These are phyloP conservation scores for Austropuccinia psidii DNA, from an alignment of 1,284 basidiomycete species.

Conservation along the genomic window DNA sequence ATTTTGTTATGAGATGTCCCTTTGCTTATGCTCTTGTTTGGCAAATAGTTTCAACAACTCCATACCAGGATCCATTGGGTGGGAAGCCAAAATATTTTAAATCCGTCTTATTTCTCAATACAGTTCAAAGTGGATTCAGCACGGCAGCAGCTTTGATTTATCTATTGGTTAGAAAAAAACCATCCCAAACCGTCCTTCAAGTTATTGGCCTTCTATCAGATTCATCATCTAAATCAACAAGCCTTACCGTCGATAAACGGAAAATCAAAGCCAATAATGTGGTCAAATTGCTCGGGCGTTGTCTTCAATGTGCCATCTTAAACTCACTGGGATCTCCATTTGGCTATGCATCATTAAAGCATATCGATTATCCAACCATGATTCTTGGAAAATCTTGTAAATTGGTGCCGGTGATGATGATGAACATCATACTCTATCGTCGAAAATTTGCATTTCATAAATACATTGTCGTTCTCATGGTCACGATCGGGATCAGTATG, in stretches of 20 bases:
- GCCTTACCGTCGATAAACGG: slow-evolving; percentile 37
- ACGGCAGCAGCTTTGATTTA: slow-evolving; percentile 70
- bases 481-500: slow-evolving; percentile 83
- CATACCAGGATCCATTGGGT: slow-evolving; percentile 28
- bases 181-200: slow-evolving; percentile 54
- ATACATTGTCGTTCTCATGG: slow-evolving; percentile 51
- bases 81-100: slow-evolving; percentile 55
- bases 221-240: slow-evolving; percentile 35
- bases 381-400: slow-evolving; percentile 98
- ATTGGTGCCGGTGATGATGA: slow-evolving; percentile 88
- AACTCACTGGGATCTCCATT: slow-evolving; percentile 89
- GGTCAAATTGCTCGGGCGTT: slow-evolving; percentile 59
- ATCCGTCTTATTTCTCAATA: slow-evolving; percentile 78
- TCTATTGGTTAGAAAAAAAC: slow-evolving; percentile 61
- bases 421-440: slow-evolving; percentile 63
- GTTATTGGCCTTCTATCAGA: slow-evolving; percentile 55
- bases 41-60: slow-evolving; percentile 20
- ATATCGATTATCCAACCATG: slow-evolving; percentile 98
- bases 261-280: slow-evolving; percentile 22
- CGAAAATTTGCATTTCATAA: slow-evolving; percentile 47
- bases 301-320: slow-evolving; percentile 75
- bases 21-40: background rate
- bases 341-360: slow-evolving; percentile 84
- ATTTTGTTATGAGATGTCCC: no score
- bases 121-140: slow-evolving; percentile 73